These are phyloP conservation scores for Cotoneaster glaucophyllus DNA, from an alignment of 306 rosid genomes.

Conservation along the genomic window DNA sequence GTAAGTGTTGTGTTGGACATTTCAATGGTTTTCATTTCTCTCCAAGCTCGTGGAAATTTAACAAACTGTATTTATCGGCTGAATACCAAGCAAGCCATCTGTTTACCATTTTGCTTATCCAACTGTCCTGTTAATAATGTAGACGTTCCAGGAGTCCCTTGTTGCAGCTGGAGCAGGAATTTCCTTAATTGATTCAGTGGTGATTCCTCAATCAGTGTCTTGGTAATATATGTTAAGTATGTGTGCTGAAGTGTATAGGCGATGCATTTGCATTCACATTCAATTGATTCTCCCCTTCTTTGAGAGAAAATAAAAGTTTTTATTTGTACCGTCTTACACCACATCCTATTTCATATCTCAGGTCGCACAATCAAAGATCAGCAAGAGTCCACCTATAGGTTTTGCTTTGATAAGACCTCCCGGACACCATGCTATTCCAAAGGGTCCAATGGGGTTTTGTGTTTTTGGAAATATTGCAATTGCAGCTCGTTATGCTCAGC, in stretches of 20 bases:
- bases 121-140: constrained; percentile 41
- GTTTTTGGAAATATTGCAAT: constrained; percentile 87
- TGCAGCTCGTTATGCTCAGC: constrained; percentile 91
- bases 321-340: background rate
- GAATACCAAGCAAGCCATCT: no score
- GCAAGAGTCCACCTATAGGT: constrained; percentile 58
- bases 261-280: background rate
- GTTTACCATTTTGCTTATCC: constrained; percentile 8
- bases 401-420: constrained; percentile 98
- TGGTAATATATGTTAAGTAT: constrained; percentile 17
- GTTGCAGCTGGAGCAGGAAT: constrained; percentile 88
- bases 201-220: constrained; percentile 56
- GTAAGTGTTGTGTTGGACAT: constrained; percentile 35
- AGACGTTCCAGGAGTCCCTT: constrained; percentile 83
- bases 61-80: no score
- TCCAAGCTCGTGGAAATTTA: no score
- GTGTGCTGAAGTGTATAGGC: background rate
- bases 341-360: constrained; percentile 13
- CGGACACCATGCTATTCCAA: constrained; percentile 91
- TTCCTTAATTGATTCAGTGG: constrained; percentile 88
- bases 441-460: constrained; percentile 94
- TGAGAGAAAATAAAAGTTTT: background rate
- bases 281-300: constrained; percentile 2
- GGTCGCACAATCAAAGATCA: constrained; percentile 67
- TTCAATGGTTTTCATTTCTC: background rate